Conservation (phyloP, 2,329 filamentous ascomycete species). For the Tympanopsis confertula region DNA sequence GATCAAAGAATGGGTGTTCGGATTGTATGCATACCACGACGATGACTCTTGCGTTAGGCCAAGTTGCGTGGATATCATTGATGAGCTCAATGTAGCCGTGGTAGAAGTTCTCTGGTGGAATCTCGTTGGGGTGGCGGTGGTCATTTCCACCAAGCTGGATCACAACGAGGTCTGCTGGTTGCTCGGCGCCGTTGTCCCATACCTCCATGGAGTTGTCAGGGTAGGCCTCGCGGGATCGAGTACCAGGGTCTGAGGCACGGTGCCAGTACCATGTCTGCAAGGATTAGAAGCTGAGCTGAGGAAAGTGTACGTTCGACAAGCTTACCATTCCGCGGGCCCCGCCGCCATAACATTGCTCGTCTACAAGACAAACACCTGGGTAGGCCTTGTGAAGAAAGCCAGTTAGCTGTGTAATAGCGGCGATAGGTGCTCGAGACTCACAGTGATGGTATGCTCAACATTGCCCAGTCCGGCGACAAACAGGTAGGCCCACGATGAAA, state of each 20-base stretch:
- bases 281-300: constrained; percentile 8
- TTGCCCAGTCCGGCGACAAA: constrained; percentile 43
- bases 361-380: constrained; percentile 43
- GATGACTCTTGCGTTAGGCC: constrained; percentile 30
- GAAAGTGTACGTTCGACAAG: constrained; percentile 9
- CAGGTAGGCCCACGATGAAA: constrained; percentile 43
- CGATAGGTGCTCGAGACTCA: constrained; percentile 5
- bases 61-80: constrained; percentile 31
- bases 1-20: constrained; percentile 11
- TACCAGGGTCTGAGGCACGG: constrained; percentile 7
- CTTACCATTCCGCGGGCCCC: constrained; percentile 15
- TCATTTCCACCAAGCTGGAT: constrained; percentile 36
- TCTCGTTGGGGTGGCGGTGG: constrained; percentile 26
- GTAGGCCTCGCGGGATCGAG: constrained; percentile 8
- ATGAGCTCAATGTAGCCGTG: constrained; percentile 30
- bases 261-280: neutral
- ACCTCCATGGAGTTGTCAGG: constrained; percentile 25
- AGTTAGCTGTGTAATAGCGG: constrained; percentile 4
- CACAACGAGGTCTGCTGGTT: constrained; percentile 29
- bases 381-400: constrained; percentile 32
- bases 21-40: constrained; percentile 25
- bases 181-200: constrained; percentile 29
- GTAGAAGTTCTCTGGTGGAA: constrained; percentile 22
- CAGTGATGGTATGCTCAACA: constrained; percentile 42
- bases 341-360: constrained; percentile 42